Conservation (phyloP, 2,329 filamentous ascomycete species). For the Trichoderma harzianum region DNA sequence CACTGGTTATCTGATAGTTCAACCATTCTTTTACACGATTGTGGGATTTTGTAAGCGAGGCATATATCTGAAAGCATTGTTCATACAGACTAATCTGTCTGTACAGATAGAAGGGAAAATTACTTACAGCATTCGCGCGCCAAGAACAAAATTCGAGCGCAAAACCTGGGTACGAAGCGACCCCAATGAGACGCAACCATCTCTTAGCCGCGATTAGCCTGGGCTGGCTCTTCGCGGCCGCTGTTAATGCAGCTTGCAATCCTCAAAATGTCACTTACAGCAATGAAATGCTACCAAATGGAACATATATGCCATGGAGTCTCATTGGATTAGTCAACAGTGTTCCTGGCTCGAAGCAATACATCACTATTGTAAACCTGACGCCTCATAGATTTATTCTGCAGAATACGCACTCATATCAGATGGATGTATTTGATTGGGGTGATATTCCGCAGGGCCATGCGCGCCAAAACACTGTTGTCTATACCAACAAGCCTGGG, state of each 20-base stretch:
- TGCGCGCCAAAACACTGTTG: constrained; percentile 30
- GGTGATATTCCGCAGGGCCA: constrained; percentile 33
- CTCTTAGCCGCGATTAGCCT: background rate
- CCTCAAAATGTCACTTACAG: constrained; percentile 16
- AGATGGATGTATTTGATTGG: constrained; percentile 33
- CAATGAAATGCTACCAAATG: constrained; percentile 7
- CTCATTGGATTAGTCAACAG: constrained; percentile 3
- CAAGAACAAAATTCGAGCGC: background rate
- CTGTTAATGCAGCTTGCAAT: background rate
- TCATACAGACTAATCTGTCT: background rate
- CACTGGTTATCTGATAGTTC: background rate
- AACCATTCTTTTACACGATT: background rate
- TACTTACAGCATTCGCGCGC: background rate
- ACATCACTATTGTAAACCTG: constrained; percentile 35
- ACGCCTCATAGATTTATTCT: constrained; percentile 32
- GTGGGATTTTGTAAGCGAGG: background rate
- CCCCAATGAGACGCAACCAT: background rate
- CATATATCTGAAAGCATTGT: background rate
- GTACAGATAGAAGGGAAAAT: background rate
- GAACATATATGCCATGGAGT: constrained; percentile 18
- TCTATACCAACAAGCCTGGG: constrained; percentile 24
- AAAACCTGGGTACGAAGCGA: background rate
- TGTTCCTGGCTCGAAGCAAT: constrained; percentile 24
- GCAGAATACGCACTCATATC: constrained; percentile 29
- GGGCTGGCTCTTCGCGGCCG: background rate